A percentile compares a stretch with the other conserved stretches of the same genome.
Evolutionary conservation across 169 alveolate genomes (phyloP).

Genomic region (Condylostoma magnum): DNA sequence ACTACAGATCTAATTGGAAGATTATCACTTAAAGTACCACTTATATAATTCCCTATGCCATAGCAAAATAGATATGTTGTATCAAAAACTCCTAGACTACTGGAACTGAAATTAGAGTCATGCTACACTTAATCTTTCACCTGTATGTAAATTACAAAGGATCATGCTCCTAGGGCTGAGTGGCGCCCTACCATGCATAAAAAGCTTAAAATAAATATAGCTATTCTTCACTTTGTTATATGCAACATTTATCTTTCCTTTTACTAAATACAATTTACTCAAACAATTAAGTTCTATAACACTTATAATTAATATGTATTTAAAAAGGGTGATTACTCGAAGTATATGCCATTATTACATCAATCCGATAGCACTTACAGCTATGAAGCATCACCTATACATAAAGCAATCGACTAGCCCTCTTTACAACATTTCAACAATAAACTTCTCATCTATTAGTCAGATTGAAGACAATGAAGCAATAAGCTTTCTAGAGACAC

Average conservation of each 20-base stretch:
- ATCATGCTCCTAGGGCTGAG: constrained; percentile 23
- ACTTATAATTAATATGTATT: too few species aligned
- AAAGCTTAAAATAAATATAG: not conserved
- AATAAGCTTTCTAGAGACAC: too few species aligned
- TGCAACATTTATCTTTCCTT: not conserved
- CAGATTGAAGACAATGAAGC: too few species aligned
- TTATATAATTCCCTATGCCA: constrained; percentile 39
- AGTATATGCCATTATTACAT: too few species aligned
- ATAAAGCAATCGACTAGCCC: too few species aligned
- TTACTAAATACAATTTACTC: not conserved
- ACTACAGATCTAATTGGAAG: not conserved
- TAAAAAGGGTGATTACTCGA: too few species aligned
- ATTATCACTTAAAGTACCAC: constrained; percentile 51
- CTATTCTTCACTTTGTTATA: not conserved
- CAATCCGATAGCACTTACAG: too few species aligned
- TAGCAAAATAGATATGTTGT: constrained; percentile 40
- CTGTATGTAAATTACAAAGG: not conserved
- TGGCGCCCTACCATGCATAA: constrained; percentile 21
- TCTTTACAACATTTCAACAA: too few species aligned
- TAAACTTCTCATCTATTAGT: too few species aligned
- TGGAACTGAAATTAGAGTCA: constrained; percentile 12
- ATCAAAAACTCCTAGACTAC: constrained; percentile 46
- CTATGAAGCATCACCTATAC: too few species aligned
- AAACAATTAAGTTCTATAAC: too few species aligned
- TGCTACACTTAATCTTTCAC: constrained; percentile 33